These are phyloP conservation scores for Closterium sp. DNA, from an alignment of 139 green algal species.

Conservation along the genomic window DNA sequence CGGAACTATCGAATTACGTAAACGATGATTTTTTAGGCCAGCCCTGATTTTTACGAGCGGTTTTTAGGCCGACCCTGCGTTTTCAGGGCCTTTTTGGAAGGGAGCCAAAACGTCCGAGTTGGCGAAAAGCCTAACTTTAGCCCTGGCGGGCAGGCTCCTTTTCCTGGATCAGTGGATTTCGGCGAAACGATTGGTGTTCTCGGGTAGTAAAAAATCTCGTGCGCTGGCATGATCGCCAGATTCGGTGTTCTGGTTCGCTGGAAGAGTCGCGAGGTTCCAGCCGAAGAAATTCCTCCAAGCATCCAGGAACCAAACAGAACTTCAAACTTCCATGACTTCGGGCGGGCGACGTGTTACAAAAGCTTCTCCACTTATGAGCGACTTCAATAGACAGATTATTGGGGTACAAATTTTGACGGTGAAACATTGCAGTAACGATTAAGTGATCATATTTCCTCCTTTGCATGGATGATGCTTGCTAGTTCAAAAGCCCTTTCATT, in stretches of 20 bases:
- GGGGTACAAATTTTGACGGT: not conserved
- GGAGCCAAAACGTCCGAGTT: too few relatives aligned
- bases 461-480: too few relatives aligned
- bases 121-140: too few relatives aligned
- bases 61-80: too few relatives aligned
- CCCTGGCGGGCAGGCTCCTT: not conserved
- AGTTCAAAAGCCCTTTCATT: too few relatives aligned
- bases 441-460: too few relatives aligned
- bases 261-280: not conserved
- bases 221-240: not conserved
- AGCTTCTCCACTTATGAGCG: too few relatives aligned
- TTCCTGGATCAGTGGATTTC: not conserved
- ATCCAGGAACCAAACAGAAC: not conserved
- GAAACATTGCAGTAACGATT: not conserved
- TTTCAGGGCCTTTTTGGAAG: too few relatives aligned
- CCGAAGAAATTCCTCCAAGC: not conserved
- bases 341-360: too few relatives aligned
- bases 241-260: not conserved
- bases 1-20: too few relatives aligned
- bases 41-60: too few relatives aligned
- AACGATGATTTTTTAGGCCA: too few relatives aligned
- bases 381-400: not conserved
- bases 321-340: not conserved
- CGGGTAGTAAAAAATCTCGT: not conserved
- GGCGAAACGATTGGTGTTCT: not conserved